These are phyloP conservation scores for Sporothrix luriei DNA, from an alignment of 2,329 filamentous ascomycete species.

Conservation along the genomic window DNA sequence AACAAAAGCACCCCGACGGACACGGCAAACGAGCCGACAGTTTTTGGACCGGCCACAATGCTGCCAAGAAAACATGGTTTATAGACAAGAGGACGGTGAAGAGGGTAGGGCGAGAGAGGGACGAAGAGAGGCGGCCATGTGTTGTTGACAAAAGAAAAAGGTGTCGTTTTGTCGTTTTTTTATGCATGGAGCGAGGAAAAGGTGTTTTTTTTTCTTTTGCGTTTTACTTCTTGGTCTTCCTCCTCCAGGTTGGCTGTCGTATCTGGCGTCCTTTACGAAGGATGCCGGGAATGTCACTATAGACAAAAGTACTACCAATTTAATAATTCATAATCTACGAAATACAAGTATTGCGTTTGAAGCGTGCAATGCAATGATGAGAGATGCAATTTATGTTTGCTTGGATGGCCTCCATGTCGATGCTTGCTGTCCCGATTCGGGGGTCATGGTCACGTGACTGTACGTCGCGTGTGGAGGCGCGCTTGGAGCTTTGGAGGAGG, in stretches of 20 bases:
- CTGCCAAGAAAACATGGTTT: not conserved
- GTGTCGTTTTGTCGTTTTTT: not conserved
- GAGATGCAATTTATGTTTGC: not conserved
- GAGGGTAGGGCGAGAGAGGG: not conserved
- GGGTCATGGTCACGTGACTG: conserved; percentile 20
- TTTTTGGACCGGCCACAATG: not conserved
- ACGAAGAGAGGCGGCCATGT: not conserved
- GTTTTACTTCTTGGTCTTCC: conserved; percentile 10
- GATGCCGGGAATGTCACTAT: conserved; percentile 8
- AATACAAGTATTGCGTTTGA: not conserved
- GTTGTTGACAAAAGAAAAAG: not conserved
- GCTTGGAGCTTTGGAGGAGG: conserved; percentile 26
- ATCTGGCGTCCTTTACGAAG: not conserved
- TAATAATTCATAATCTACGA: conserved; percentile 8
- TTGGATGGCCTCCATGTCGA: not conserved
- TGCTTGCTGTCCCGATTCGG: not conserved
- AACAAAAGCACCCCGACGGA: not conserved
- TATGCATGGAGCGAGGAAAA: too few relatives aligned
- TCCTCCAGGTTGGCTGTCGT: not conserved
- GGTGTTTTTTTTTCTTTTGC: conserved; percentile 1
- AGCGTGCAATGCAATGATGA: not conserved
- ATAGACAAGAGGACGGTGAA: not conserved
- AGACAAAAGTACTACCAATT: conserved; percentile 20
- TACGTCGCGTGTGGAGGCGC: conserved; percentile 21
- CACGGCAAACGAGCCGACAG: conserved; percentile 1